These are phyloP conservation scores for Podosphaera leucotricha DNA, from an alignment of 2,329 filamentous ascomycete genomes.

Conservation along the genomic window DNA sequence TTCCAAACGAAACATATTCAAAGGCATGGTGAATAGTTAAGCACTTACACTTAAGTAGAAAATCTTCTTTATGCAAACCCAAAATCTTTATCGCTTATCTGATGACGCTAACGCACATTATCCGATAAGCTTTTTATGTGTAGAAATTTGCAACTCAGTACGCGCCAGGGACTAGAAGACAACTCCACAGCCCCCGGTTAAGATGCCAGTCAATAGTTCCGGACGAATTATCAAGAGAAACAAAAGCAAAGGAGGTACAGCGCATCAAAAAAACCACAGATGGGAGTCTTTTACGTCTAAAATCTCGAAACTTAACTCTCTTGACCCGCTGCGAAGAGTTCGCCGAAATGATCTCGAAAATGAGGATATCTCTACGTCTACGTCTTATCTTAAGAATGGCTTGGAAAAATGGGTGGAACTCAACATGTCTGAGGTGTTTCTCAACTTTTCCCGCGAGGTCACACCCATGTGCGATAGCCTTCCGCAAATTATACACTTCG, in stretches of 20 bases:
- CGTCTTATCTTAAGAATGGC: slow-evolving; percentile 70
- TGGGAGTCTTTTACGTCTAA: slow-evolving; percentile 84
- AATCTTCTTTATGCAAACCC: too few relatives aligned
- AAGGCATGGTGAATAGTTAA: too few relatives aligned
- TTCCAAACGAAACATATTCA: too few relatives aligned
- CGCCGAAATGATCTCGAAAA: slow-evolving; percentile 65
- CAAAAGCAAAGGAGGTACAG: slow-evolving; percentile 46
- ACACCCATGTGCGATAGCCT: slow-evolving; percentile 68
- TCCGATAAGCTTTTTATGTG: neutral
- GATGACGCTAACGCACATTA: neutral
- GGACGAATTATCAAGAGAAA: slow-evolving; percentile 45
- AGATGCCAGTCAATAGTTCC: slow-evolving; percentile 37
- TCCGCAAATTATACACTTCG: slow-evolving; percentile 75
- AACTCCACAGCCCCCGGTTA: slow-evolving; percentile 16
- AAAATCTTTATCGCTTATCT: neutral
- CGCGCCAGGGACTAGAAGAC: neutral
- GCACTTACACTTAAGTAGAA: too few relatives aligned
- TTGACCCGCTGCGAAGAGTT: slow-evolving; percentile 80
- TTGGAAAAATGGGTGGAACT: slow-evolving; percentile 78
- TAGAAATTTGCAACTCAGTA: neutral
- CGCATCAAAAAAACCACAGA: slow-evolving; percentile 60
- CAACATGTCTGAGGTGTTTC: slow-evolving; percentile 67
- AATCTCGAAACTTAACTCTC: slow-evolving; percentile 65
- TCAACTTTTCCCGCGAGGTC: slow-evolving; percentile 51
- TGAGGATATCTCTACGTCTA: slow-evolving; percentile 48